phyloP scores from a whole-genome alignment of 768 basidiomycete species.

The Lactarius psammicola region DNA sequence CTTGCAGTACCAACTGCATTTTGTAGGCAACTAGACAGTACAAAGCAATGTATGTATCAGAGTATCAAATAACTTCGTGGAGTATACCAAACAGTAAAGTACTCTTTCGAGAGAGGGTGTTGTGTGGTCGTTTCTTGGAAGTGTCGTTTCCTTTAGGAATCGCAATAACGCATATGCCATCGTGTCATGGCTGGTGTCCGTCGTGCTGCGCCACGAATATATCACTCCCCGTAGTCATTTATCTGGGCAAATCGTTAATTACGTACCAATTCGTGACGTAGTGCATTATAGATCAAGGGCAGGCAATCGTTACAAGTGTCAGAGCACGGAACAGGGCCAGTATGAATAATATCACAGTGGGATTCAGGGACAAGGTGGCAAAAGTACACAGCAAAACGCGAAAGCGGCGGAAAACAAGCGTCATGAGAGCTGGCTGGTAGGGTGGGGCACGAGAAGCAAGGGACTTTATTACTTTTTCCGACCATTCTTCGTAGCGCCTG shows the following conservation, averaged over 20 bases:
- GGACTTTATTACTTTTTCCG: conserved; percentile 41
- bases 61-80: background rate
- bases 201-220: background rate
- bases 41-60: background rate
- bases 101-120: background rate
- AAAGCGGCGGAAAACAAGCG: conserved; percentile 29
- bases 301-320: conserved; percentile 11
- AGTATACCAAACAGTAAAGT: background rate
- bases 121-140: background rate
- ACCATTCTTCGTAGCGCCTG: conserved; percentile 39
- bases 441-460: background rate
- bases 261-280: conserved; percentile 12
- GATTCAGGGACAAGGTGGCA: conserved; percentile 8
- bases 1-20: background rate
- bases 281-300: conserved; percentile 7
- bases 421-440: conserved; percentile 31
- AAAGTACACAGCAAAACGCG: conserved; percentile 22
- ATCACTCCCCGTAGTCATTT: background rate
- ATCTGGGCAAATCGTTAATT: conserved; percentile 4
- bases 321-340: background rate
- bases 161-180: background rate
- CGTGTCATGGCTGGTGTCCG: background rate
- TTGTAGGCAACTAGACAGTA: background rate
- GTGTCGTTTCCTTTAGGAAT: background rate
- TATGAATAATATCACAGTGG: conserved; percentile 15